phyloP scores from a whole-genome alignment of 805 yeast genomes.

The Zygotorulaspora florentina region DNA sequence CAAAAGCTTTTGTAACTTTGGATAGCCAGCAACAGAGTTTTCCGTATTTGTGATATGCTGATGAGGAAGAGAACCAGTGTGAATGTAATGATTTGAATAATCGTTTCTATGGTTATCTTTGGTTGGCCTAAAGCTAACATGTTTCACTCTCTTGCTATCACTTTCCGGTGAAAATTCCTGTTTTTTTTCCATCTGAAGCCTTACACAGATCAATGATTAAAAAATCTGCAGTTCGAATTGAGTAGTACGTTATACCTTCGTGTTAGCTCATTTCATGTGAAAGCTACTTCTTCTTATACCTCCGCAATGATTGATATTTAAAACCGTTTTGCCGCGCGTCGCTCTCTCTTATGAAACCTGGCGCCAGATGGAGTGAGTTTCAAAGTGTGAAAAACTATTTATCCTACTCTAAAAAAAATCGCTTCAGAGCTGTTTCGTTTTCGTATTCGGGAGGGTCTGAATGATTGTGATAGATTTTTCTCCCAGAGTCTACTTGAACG shows the following conservation, averaged over 20 bases:
- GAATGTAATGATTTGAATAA: slow-evolving; percentile 65
- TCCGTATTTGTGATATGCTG: slow-evolving; percentile 59
- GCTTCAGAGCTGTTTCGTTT: too few species aligned
- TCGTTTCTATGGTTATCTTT: slow-evolving; percentile 54
- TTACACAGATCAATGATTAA: neutral
- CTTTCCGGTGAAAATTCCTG: slow-evolving; percentile 11
- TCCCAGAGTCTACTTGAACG: too few species aligned
- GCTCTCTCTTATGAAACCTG: neutral
- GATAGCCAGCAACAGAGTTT: slow-evolving; percentile 77
- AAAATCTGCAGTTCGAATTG: too few species aligned
- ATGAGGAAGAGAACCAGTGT: slow-evolving; percentile 59
- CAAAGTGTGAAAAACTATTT: neutral
- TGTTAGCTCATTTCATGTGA: neutral
- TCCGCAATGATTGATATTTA: too few species aligned
- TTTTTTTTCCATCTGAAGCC: slow-evolving; percentile 7
- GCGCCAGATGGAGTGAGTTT: neutral
- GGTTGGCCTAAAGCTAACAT: slow-evolving; percentile 25
- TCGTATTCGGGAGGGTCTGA: too few species aligned
- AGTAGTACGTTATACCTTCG: too few species aligned
- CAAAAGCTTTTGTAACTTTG: slow-evolving; percentile 68
- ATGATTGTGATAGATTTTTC: too few species aligned
- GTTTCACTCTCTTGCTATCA: slow-evolving; percentile 14
- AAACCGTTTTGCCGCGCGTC: neutral
- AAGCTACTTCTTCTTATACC: too few species aligned
- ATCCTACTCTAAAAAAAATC: too few species aligned